phyloP scores from a whole-genome alignment of 1,139 yeast genomes.

The Diutina neorugosa region DNA sequence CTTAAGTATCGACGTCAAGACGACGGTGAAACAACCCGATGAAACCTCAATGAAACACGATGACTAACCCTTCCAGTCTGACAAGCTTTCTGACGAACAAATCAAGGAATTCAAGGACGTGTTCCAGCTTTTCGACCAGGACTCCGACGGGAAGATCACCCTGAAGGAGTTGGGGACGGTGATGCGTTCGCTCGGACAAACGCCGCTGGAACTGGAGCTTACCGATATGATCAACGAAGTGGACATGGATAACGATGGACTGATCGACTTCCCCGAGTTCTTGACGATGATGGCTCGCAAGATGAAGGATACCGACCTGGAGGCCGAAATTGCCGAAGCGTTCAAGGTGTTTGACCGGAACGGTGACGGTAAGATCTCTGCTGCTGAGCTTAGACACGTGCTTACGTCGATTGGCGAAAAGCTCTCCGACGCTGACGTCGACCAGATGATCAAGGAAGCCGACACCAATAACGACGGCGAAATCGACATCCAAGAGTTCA shows the following conservation, averaged over 20 bases:
- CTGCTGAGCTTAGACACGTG: slow-evolving; percentile 93
- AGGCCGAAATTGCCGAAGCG: slow-evolving; percentile 94
- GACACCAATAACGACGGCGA: slow-evolving; percentile 93
- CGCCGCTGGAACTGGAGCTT: slow-evolving; percentile 91
- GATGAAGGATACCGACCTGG: slow-evolving; percentile 91
- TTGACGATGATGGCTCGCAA: slow-evolving; percentile 88
- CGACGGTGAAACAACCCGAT: too few species aligned
- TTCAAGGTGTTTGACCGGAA: slow-evolving; percentile 90
- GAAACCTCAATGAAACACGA: too few species aligned
- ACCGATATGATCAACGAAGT: slow-evolving; percentile 96
- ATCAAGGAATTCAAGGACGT: slow-evolving; percentile 97
- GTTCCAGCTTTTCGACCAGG: slow-evolving; percentile 89
- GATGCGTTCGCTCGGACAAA: slow-evolving; percentile 95
- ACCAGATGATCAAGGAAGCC: slow-evolving; percentile 93
- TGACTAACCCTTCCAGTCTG: slow-evolving; percentile 38
- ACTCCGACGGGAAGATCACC: slow-evolving; percentile 91
- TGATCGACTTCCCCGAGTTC: slow-evolving; percentile 83
- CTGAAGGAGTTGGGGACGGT: slow-evolving; percentile 95
- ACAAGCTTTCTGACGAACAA: slow-evolving; percentile 89
- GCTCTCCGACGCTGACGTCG: slow-evolving; percentile 90
- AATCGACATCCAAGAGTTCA: slow-evolving; percentile 92
- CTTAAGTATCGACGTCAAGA: too few species aligned
- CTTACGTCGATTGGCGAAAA: slow-evolving; percentile 95
- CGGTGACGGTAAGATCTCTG: slow-evolving; percentile 93
- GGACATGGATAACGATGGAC: slow-evolving; percentile 89